Conservation (phyloP, 495 filamentous ascomycete species). For the Xylaria scruposa region DNA sequence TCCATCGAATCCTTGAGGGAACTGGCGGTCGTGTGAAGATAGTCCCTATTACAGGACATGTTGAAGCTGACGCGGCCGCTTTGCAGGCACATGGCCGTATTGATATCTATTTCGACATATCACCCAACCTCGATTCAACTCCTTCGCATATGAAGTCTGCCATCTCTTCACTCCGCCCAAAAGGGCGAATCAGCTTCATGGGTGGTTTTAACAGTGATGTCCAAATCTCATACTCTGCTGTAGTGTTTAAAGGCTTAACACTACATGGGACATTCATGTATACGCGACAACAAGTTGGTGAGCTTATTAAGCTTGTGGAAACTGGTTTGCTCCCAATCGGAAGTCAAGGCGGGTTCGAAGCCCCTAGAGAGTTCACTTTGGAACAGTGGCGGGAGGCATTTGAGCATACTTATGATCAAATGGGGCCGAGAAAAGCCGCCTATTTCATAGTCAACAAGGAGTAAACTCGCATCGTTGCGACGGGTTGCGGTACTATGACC, state of each 20-base stretch:
- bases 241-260: slow-evolving; percentile 46
- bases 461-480: background rate
- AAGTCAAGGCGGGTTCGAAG: slow-evolving; percentile 33
- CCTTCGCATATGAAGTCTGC: slow-evolving; percentile 49
- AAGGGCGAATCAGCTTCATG: slow-evolving; percentile 53
- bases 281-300: slow-evolving; percentile 36
- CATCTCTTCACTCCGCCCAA: slow-evolving; percentile 45
- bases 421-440: background rate
- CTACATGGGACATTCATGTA: slow-evolving; percentile 56
- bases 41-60: slow-evolving; percentile 37
- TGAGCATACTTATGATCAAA: background rate
- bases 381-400: slow-evolving; percentile 34
- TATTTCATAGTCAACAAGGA: background rate
- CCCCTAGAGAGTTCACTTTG: slow-evolving; percentile 31
- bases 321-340: slow-evolving; percentile 38
- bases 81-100: slow-evolving; percentile 22
- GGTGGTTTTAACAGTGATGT: slow-evolving; percentile 48
- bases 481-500: background rate
- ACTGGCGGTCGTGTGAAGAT: slow-evolving; percentile 22
- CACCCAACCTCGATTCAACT: slow-evolving; percentile 44
- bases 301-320: slow-evolving; percentile 46
- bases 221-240: slow-evolving; percentile 33
- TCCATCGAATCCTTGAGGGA: slow-evolving; percentile 25
- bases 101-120: slow-evolving; percentile 56
- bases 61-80: slow-evolving; percentile 36